Evolutionary conservation across 352 stramenopile species (phyloP).

Genomic region (Phytophthora palmivora): DNA sequence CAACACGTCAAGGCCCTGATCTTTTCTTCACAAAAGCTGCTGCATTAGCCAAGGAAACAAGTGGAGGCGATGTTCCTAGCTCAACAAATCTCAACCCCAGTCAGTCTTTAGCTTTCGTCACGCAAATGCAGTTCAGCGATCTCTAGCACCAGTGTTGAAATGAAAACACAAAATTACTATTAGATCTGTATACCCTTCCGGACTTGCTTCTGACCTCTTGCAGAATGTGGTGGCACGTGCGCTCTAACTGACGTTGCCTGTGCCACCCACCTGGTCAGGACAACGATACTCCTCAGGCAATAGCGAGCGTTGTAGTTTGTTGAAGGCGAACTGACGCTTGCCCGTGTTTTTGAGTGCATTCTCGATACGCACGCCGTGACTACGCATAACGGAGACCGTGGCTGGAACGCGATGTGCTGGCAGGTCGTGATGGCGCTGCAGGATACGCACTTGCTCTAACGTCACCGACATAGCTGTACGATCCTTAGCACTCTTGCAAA

Average conservation of each 20-base stretch:
- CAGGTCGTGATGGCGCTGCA: conserved; percentile 86
- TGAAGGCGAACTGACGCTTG: conserved; percentile 90
- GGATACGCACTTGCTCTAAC: conserved; percentile 93
- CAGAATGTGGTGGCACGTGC: not conserved
- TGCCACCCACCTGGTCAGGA: conserved; percentile 83
- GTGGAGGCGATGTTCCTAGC: not conserved
- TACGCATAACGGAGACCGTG: conserved; percentile 89
- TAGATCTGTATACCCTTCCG: conserved; percentile 41
- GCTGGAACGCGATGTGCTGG: conserved; percentile 73
- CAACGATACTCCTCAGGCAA: conserved; percentile 88
- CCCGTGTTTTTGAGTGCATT: conserved; percentile 92
- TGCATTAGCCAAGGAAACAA: conserved; percentile 36
- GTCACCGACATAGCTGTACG: conserved; percentile 98
- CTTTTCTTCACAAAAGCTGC: conserved; percentile 43
- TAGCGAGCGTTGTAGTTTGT: conserved; percentile 88
- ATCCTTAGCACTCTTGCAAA: conserved; percentile 98
- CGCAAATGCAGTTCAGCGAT: conserved; percentile 75
- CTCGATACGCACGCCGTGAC: conserved; percentile 87
- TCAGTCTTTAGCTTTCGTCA: conserved; percentile 75
- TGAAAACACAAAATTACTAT: conserved; percentile 45
- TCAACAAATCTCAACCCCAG: conserved; percentile 25
- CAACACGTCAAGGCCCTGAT: conserved; percentile 45
- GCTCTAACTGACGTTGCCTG: conserved; percentile 84
- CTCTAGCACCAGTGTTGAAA: conserved; percentile 37
- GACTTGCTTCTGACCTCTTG: conserved; percentile 23